phyloP scores from a whole-genome alignment of 2,329 filamentous ascomycete species.

The Penicillium sp. region DNA sequence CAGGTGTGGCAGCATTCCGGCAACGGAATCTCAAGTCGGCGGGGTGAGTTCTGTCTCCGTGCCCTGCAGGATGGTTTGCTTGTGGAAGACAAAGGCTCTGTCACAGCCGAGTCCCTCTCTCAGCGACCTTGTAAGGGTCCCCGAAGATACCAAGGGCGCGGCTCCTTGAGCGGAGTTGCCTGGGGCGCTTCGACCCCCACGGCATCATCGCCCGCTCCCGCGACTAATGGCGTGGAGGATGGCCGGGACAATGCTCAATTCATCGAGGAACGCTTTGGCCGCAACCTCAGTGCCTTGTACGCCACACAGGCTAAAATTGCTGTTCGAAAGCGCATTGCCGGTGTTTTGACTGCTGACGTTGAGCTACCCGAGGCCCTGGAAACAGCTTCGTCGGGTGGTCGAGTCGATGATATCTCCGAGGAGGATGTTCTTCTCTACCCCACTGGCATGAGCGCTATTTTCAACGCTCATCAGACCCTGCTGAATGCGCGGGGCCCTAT shows the following conservation, averaged over 20 bases:
- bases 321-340: constrained; percentile 83
- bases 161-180: constrained; percentile 49
- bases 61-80: constrained; percentile 71
- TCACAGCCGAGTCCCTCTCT: constrained; percentile 19
- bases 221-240: constrained; percentile 34
- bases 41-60: constrained; percentile 83
- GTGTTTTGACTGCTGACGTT: constrained; percentile 72
- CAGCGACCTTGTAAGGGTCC: constrained; percentile 66
- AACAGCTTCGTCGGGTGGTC: constrained; percentile 33
- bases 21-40: constrained; percentile 85
- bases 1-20: constrained; percentile 97
- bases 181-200: constrained; percentile 36
- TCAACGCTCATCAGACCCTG: constrained; percentile 76
- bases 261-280: constrained; percentile 89
- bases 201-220: constrained; percentile 30
- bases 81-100: constrained; percentile 47
- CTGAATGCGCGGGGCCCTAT: constrained; percentile 62
- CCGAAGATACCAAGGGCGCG: constrained; percentile 71
- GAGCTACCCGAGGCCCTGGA: constrained; percentile 63
- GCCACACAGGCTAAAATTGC: constrained; percentile 81
- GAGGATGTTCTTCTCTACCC: constrained; percentile 88
- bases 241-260: constrained; percentile 73
- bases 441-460: constrained; percentile 93
- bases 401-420: constrained; percentile 65
- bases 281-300: constrained; percentile 80